phyloP scores from a whole-genome alignment of 495 filamentous ascomycete genomes.

The Sabuloglossum arenarium region DNA sequence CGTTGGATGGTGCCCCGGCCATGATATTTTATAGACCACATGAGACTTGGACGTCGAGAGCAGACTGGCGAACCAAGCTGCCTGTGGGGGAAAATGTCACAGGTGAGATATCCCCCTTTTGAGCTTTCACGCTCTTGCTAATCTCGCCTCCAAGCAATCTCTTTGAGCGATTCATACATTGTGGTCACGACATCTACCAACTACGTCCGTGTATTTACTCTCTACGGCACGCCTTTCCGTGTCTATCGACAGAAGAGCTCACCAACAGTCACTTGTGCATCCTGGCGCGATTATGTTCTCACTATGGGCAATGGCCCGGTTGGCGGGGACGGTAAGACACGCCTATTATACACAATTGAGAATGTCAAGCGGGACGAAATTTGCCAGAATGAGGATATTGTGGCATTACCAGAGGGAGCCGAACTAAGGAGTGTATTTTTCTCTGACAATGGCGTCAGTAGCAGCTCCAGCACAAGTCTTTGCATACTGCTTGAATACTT shows the following conservation, averaged over 20 bases:
- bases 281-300: conserved; percentile 84
- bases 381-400: conserved; percentile 76
- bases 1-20: conserved; percentile 44
- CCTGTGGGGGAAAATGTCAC: conserved; percentile 62
- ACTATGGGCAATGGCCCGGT: conserved; percentile 85
- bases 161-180: conserved; percentile 79
- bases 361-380: conserved; percentile 87
- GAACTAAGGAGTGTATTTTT: conserved; percentile 72
- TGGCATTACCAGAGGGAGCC: conserved; percentile 55
- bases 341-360: conserved; percentile 69
- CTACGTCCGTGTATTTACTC: conserved; percentile 81
- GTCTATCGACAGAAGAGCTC: conserved; percentile 79
- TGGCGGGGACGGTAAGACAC: conserved; percentile 49
- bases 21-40: conserved; percentile 93
- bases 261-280: conserved; percentile 76
- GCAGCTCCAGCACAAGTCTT: not conserved
- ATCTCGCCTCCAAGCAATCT: conserved; percentile 35
- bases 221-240: conserved; percentile 74
- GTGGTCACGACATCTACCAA: conserved; percentile 65
- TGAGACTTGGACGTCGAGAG: conserved; percentile 82
- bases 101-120: conserved; percentile 16
- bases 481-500: not conserved
- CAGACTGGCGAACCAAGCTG: conserved; percentile 74
- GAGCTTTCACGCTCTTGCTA: not conserved
- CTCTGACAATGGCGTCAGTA: conserved; percentile 58